Base-by-base conservation (phyloP, 371 early-diverging fungal species). In the Mucor mucedo region DNA sequence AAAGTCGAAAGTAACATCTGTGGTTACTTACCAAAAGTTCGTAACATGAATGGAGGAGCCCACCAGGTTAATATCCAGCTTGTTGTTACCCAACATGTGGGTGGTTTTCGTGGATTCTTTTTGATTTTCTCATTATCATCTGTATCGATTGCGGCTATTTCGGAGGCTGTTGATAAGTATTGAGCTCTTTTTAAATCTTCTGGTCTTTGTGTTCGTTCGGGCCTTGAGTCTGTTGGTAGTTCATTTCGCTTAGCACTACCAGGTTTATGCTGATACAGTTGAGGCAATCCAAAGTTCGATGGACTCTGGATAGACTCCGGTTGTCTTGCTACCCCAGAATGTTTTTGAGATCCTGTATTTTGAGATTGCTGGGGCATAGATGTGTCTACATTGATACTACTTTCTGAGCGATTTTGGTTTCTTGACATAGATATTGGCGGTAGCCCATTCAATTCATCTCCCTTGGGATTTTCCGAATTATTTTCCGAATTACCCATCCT, bases 1-100 rank as follows among this genome's bases (percentile, higher is more conserved):
- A 16, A 30, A 40, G 29, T 42, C 29, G 42, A 13, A 10, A n/a
- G 8, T 21, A 2, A 32, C 50, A 10, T 48, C 14, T 52, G 14
- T 14, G 39, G 33, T 41, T 58, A n/a, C 10, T 63, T 63, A 70
- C 74, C 72, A 48, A 64, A 68, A 9, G 66, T 44, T 38, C 65
- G 57, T 55, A 81, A 58, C 52, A 81, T 44, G 38, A 71, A 65
- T 1, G 82, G 52, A 2, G 77, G 77, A 1, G 79, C 75, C 75
- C 78, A 81, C 71, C 76, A 81, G 1, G 82, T 81, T 21, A 77
- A 42, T 8, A 71, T 56, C 77, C 82, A 77, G 45, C 70, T 81
- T 0, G 71, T 57, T 2, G 73, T 48, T 0, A 65, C 58, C 82
- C 82, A 81, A 13, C 72, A 78, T 9, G 63, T 62, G 1, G 66